Evolutionary conservation across 192 early-diverging fungal genomes (phyloP), one percentile per base, ranked within the genome.

Genomic region (Coemansia sp.): DNA sequence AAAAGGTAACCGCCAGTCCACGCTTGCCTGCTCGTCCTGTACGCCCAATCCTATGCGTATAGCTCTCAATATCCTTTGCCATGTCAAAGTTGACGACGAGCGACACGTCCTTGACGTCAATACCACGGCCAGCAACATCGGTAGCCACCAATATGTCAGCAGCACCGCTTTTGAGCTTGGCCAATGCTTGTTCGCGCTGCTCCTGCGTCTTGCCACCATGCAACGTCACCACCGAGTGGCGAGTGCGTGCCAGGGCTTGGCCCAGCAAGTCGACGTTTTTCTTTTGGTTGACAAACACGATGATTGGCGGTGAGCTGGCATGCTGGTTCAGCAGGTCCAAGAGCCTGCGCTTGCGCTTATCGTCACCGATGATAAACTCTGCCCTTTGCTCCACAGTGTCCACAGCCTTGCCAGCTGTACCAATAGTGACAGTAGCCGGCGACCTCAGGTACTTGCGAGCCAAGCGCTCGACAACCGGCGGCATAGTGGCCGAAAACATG

Each of bases 401-500:
- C 19, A 96, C 98, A 7, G 95, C 96, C 81, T 99, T 92, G 68
- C 98, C 98, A 11, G 94, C 98, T 0, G 88, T 92, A 81, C 98
- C 98, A 72, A 99, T 96, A 21, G 93, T 97, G 17, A 99, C 96
- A 0, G 93, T 93, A 8, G 95, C 96, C 28, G 96, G 96, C 19
- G 91, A 75, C 10, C 94, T 82, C 32, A 99, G 86, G 83, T 98
- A 99, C 78, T 90, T 90, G 82, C 94, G 95, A 16, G 96, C 98
- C 37, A 99, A 74, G 26, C 95, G 87, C 82, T 99, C 98, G 8
- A 99, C 96, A 1, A 91, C 91, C 3, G 95, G 64, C 6, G 97
- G 97, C 96, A 99, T 98, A 4, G 97, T 99, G 13, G 97, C 97
- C 16, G 96, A 98, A 81, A 99, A 99, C 96, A 99, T 98, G 72